Evolutionary conservation across 768 basidiomycete species (phyloP).

Genomic region (Termitomyces sp.): DNA sequence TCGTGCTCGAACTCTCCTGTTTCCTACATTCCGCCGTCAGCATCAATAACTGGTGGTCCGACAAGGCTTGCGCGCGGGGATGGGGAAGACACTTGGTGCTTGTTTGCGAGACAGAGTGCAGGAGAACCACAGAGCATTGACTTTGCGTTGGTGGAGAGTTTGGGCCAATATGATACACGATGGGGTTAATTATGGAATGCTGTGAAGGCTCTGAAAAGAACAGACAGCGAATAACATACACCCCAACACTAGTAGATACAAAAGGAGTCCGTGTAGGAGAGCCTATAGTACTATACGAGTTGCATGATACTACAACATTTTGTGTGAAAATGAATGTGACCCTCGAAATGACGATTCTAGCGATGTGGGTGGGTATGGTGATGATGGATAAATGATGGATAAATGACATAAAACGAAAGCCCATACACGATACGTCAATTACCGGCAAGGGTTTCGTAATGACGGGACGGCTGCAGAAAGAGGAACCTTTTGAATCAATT

Average conservation of each 20-base stretch:
- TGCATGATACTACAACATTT: conserved; percentile 10
- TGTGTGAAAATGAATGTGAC: conserved; percentile 9
- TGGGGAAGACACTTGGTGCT: conserved; percentile 49
- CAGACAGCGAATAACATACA: not conserved
- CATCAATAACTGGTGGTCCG: conserved; percentile 20
- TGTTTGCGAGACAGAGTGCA: conserved; percentile 29
- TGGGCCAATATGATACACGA: conserved; percentile 26
- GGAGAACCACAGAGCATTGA: conserved; percentile 7
- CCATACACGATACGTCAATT: not conserved
- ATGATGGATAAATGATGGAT: conserved; percentile 13
- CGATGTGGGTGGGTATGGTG: conserved; percentile 1
- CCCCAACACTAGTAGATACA: conserved; percentile 13
- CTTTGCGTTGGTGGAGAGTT: conserved; percentile 32
- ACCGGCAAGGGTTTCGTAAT: not conserved
- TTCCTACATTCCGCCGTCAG: conserved; percentile 36
- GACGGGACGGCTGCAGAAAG: not conserved
- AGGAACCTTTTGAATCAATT: conserved; percentile 1
- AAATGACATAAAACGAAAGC: conserved; percentile 3
- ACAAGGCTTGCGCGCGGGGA: conserved; percentile 39
- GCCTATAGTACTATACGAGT: conserved; percentile 8
- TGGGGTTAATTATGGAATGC: conserved; percentile 17
- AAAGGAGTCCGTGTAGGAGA: not conserved
- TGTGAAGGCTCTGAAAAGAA: not conserved
- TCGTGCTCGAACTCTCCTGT: conserved; percentile 43
- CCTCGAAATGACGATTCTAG: conserved; percentile 1